Evolutionary conservation across 495 filamentous ascomycete species (phyloP).

Genomic region (Cercophora samala): DNA sequence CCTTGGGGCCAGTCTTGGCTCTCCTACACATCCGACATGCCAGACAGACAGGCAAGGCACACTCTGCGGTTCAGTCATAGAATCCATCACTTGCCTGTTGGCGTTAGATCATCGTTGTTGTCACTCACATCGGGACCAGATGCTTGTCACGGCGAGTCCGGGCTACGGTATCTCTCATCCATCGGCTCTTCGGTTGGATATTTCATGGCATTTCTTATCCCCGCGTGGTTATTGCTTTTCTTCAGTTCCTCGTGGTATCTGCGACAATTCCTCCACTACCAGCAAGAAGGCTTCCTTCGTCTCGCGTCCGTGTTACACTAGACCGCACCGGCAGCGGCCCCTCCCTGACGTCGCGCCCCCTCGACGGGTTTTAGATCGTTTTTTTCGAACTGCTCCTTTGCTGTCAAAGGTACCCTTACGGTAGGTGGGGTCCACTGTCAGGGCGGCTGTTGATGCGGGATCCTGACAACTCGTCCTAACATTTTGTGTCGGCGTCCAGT

Average conservation of each 20-base stretch:
- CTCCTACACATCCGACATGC: slow-evolving; percentile 3
- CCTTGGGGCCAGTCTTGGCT: slow-evolving; percentile 1
- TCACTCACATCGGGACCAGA: background rate
- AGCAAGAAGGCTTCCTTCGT: slow-evolving; percentile 9
- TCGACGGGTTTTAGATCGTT: background rate
- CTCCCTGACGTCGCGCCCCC: background rate
- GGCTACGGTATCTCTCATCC: background rate
- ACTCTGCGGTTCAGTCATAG: background rate
- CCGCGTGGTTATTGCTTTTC: background rate
- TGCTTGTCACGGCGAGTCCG: background rate
- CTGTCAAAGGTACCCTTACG: background rate
- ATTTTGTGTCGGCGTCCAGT: slow-evolving; percentile 7
- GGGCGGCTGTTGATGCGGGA: slow-evolving; percentile 10
- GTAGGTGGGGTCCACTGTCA: slow-evolving; percentile 8
- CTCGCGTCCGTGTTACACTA: slow-evolving; percentile 7
- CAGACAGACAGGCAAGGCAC: slow-evolving; percentile 7
- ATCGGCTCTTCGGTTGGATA: background rate
- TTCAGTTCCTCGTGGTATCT: background rate
- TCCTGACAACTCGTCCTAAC: slow-evolving; percentile 20
- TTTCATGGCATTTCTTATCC: slow-evolving; percentile 2
- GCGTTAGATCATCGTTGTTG: background rate
- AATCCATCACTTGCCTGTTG: background rate
- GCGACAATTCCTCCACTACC: background rate
- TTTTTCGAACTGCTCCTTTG: background rate
- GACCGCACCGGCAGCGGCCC: background rate